Base-by-base conservation (phyloP, 108 stramenopile species). In the Cyclotella choctawhatcheeana region DNA sequence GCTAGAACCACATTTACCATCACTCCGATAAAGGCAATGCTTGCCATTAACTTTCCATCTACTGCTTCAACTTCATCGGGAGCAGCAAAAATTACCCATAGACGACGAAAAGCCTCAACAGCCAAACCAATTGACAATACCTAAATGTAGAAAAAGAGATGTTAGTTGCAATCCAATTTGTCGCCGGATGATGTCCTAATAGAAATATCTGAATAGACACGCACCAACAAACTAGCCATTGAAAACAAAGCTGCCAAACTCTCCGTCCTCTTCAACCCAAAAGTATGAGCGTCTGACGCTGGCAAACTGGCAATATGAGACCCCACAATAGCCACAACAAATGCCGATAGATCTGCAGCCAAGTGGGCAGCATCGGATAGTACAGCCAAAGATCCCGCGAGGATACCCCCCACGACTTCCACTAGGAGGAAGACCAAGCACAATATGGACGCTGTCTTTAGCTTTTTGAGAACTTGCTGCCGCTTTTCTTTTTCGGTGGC, bases 221-320 rank as follows among this genome's bases (percentile, higher is more conserved):
- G n/a, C n/a, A 97, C 67, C 3, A 82, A 86, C 53, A 98, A 83
- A 47, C 88, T 69, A n/a, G 77, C 70, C 84, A 97, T 95, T 31
- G 84, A 87, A 54, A 94, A 88, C 10, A 97, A 58, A 1, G 98
- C 98, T 6, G 94, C 94, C 7, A 98, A 67, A 12, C 93, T 90
- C 71, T 98, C 98, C n/a, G 90, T 91, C 25, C 98, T 77, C 58
- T 90, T 88, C 35, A 93, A 83, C 20, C 98, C 98, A 82, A 85
- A 98, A 22, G 96, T 97, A 40, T 93, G 82, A 32, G 82, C 71
- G 37, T 69, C 79, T n/a, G 91, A 91, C 7, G 94, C 82, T 16
- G 96, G 96, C 47, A 89, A 65, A 37, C 72, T 69, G 20, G 93
- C 91, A 51, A 97, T 71, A 69, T 96, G 84, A 13, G 81, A 86